A percentile compares a stretch with the other conserved stretches of the same genome.
phyloP scores from a whole-genome alignment of 2,329 filamentous ascomycete genomes.

The Dactylonectria estremocensis region DNA sequence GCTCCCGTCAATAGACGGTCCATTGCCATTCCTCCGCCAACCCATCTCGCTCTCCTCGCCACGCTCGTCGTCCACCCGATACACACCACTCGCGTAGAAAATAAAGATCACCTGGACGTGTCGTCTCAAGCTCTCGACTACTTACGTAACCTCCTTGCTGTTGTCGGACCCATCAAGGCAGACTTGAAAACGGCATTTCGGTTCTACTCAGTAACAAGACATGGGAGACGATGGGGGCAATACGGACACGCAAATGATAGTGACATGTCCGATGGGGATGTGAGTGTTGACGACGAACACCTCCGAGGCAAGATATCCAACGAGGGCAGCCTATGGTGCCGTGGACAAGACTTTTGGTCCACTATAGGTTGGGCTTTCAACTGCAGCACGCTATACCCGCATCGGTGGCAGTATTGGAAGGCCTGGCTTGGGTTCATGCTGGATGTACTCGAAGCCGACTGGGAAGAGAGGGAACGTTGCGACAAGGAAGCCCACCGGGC shows the following conservation, averaged over 20 bases:
- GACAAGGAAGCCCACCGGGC: constrained; percentile 57
- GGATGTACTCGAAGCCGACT: constrained; percentile 82
- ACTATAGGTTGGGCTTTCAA: constrained; percentile 94
- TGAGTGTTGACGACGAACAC: constrained; percentile 64
- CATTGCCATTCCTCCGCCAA: constrained; percentile 77
- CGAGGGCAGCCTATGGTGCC: constrained; percentile 77
- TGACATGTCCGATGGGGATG: constrained; percentile 58
- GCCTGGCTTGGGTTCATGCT: constrained; percentile 86
- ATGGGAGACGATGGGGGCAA: constrained; percentile 53
- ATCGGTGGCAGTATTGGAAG: constrained; percentile 86
- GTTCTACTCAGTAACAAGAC: constrained; percentile 64
- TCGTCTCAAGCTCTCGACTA: constrained; percentile 79
- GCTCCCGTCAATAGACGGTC: constrained; percentile 52
- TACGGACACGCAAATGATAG: constrained; percentile 60
- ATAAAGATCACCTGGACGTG: constrained; percentile 72
- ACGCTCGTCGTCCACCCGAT: constrained; percentile 87
- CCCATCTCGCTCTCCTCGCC: constrained; percentile 82
- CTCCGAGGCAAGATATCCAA: constrained; percentile 74
- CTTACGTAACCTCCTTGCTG: constrained; percentile 75
- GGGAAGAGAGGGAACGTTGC: constrained; percentile 69
- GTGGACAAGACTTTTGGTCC: constrained; percentile 91
- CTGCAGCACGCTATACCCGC: constrained; percentile 81
- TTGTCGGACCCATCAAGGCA: constrained; percentile 80
- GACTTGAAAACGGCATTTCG: constrained; percentile 80
- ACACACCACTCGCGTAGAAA: constrained; percentile 80